These are phyloP conservation scores for Aspergillus novoparasiticus DNA, from an alignment of 2,329 filamentous ascomycete genomes.

Conservation along the genomic window DNA sequence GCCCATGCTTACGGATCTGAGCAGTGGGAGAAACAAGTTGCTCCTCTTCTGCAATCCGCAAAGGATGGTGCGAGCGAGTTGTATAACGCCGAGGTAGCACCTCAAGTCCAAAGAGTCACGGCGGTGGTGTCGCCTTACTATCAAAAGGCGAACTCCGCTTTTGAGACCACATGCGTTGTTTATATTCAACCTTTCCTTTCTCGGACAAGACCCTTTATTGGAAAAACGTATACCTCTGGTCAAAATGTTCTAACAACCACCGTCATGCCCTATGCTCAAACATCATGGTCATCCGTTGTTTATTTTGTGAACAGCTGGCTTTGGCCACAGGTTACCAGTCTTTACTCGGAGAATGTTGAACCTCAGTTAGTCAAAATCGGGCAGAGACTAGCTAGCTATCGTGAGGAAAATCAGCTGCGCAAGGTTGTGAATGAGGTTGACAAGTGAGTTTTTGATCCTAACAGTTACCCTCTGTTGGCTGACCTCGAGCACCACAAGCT, in stretches of 20 bases:
- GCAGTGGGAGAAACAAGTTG: slow-evolving; percentile 78
- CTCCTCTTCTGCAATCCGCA: slow-evolving; percentile 71
- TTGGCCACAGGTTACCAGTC: slow-evolving; percentile 76
- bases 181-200: slow-evolving; percentile 76
- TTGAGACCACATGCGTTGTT: slow-evolving; percentile 36
- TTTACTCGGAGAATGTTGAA: slow-evolving; percentile 92
- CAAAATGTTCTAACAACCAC: slow-evolving; percentile 69
- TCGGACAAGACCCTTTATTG: slow-evolving; percentile 71
- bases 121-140: slow-evolving; percentile 71
- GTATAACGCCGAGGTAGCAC: slow-evolving; percentile 72
- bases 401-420: slow-evolving; percentile 63
- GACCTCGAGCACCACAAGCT: slow-evolving; percentile 17
- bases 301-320: slow-evolving; percentile 74
- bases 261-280: slow-evolving; percentile 71
- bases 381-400: slow-evolving; percentile 73
- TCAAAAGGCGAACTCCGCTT: slow-evolving; percentile 67
- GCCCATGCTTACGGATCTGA: slow-evolving; percentile 66
- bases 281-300: slow-evolving; percentile 69
- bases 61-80: slow-evolving; percentile 63
- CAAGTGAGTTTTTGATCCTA: slow-evolving; percentile 32
- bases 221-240: slow-evolving; percentile 67
- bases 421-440: slow-evolving; percentile 60
- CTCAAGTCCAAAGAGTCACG: slow-evolving; percentile 68
- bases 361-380: slow-evolving; percentile 92
- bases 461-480: slow-evolving; percentile 5